Evolutionary conservation across 257 asterid genomes (phyloP).

Genomic region (Orobanche coerulescens): DNA sequence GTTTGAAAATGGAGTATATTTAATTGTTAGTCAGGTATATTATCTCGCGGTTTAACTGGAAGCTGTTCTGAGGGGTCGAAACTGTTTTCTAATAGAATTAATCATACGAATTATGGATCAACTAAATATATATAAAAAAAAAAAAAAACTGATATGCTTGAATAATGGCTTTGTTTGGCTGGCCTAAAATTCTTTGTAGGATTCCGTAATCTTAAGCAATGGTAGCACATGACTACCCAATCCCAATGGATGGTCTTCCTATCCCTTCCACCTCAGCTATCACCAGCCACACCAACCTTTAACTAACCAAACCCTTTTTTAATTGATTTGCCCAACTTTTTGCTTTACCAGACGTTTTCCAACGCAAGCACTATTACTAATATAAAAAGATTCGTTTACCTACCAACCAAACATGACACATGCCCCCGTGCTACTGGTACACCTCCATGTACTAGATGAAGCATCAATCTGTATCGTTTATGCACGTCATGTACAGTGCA

Average conservation of each 20-base stretch:
- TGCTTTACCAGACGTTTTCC: constrained; percentile 11
- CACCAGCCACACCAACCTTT: constrained; percentile 28
- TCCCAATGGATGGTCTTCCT: constrained; percentile 20
- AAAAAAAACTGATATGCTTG: too few relatives aligned
- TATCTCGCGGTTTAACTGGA: too few relatives aligned
- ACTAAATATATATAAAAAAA: too few relatives aligned
- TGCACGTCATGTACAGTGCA: too few relatives aligned
- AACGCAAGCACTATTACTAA: background rate
- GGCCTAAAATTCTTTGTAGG: constrained; percentile 23
- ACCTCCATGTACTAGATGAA: too few relatives aligned
- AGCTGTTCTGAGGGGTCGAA: too few relatives aligned
- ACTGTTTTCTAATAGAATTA: too few relatives aligned
- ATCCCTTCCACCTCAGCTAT: constrained; percentile 16
- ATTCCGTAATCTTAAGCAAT: constrained; percentile 22
- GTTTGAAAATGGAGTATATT: too few relatives aligned
- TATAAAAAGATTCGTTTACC: constrained; percentile 34
- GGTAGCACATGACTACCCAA: constrained; percentile 30
- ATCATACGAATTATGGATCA: too few relatives aligned
- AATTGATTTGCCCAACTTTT: constrained; percentile 4
- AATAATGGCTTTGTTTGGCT: constrained; percentile 33
- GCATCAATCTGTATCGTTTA: too few relatives aligned
- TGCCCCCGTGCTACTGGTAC: constrained; percentile 26
- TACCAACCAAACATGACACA: constrained; percentile 57
- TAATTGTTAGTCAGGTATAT: too few relatives aligned
- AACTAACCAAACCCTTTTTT: constrained; percentile 27